These are phyloP conservation scores for Cucumis sativus DNA, from an alignment of 306 rosid species.

Conservation along the genomic window DNA sequence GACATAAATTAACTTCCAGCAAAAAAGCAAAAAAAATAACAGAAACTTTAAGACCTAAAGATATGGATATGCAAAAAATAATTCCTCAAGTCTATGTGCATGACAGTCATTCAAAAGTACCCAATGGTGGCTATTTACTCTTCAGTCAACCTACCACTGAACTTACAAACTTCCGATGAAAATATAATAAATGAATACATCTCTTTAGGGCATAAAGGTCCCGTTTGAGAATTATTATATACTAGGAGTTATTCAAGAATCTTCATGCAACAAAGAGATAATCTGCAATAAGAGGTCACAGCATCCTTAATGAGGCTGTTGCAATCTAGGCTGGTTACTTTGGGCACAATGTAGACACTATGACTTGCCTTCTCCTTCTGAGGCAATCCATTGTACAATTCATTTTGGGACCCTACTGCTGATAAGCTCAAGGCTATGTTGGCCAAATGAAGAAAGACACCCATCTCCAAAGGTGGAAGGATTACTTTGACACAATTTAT, in stretches of 20 bases:
- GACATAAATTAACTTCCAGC: not conserved
- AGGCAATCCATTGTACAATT: not conserved
- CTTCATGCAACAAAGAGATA: not conserved
- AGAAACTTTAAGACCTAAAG: not conserved
- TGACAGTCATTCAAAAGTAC: not conserved
- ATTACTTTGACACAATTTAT: not conserved
- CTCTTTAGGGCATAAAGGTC: not conserved
- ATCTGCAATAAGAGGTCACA: not conserved
- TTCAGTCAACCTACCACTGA: not conserved
- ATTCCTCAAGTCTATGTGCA: not conserved
- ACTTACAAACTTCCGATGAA: not conserved
- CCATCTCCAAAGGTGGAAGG: not conserved
- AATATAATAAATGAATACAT: not conserved
- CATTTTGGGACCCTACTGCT: not conserved
- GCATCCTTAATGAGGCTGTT: not conserved
- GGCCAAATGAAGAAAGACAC: not conserved
- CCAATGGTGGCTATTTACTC: not conserved
- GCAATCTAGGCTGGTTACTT: not conserved
- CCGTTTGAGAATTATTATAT: not conserved
- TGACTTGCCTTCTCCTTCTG: not conserved
- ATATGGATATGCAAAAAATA: not conserved
- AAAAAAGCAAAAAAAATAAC: not conserved
- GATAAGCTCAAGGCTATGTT: not conserved
- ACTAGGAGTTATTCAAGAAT: not conserved
- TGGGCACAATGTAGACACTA: not conserved